Percentiles rank a stretch among this genome's conserved stretches.
Evolutionary conservation across 2,329 filamentous ascomycete genomes (phyloP).

Genomic region (Cladosporium halotolerans): DNA sequence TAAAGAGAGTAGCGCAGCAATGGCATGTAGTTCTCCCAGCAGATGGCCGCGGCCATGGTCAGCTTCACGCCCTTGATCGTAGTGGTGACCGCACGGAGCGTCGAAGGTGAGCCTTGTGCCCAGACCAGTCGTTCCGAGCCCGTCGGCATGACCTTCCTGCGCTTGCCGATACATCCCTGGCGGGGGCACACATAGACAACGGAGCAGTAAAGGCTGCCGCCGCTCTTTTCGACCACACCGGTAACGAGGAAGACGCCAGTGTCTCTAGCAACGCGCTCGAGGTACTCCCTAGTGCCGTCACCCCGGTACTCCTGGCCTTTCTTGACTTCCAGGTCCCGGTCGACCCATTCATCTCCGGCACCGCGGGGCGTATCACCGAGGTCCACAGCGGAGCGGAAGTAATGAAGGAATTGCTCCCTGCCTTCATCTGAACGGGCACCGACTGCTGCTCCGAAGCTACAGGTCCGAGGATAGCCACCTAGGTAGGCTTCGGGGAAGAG

Average conservation of each 20-base stretch:
- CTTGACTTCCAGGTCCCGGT: conserved; percentile 50
- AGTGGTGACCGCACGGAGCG: conserved; percentile 71
- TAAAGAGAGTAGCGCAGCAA: conserved; percentile 78
- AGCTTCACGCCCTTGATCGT: conserved; percentile 71
- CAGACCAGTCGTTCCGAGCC: conserved; percentile 77
- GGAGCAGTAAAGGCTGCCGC: conserved; percentile 77
- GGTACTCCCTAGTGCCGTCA: conserved; percentile 70
- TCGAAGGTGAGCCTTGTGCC: conserved; percentile 76
- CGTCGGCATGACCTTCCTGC: conserved; percentile 90
- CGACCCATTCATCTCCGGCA: conserved; percentile 66
- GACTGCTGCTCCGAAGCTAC: conserved; percentile 67
- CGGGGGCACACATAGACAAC: conserved; percentile 75
- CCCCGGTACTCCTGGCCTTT: conserved; percentile 48
- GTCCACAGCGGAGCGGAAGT: conserved; percentile 74
- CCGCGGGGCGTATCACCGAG: conserved; percentile 71
- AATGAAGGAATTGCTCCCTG: conserved; percentile 73
- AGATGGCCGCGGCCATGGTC: conserved; percentile 80
- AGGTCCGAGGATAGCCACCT: conserved; percentile 82
- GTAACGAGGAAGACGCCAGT: conserved; percentile 77
- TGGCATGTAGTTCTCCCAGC: conserved; percentile 97
- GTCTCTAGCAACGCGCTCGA: conserved; percentile 69
- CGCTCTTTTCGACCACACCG: conserved; percentile 72
- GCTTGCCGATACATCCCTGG: conserved; percentile 70
- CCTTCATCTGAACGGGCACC: conserved; percentile 63
- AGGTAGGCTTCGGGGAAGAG: conserved; percentile 90